Evolutionary conservation across 1,139 yeast genomes (phyloP).

Genomic region (Yamadazyma oceani): DNA sequence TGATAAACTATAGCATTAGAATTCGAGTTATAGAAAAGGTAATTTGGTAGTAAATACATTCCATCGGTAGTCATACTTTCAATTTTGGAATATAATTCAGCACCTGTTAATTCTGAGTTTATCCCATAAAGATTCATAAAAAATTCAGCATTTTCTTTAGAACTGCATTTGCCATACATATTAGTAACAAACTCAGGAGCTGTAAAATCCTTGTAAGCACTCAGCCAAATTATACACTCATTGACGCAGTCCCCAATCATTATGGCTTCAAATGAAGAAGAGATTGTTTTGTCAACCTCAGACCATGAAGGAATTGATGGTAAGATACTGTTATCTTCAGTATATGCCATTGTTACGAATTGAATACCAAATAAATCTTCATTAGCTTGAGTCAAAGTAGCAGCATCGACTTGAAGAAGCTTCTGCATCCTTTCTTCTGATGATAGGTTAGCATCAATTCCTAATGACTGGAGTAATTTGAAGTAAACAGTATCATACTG

Average conservation of each 20-base stretch:
- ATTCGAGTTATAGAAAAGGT: slow-evolving; percentile 8
- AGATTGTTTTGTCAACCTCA: slow-evolving; percentile 8
- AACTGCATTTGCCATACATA: slow-evolving; percentile 2
- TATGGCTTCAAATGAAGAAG: slow-evolving; percentile 3
- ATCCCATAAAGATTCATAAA: slow-evolving; percentile 7
- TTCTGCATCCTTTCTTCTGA: slow-evolving; percentile 12
- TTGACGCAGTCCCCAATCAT: slow-evolving; percentile 15
- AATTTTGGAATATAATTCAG: slow-evolving; percentile 4
- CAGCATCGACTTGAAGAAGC: slow-evolving; percentile 10
- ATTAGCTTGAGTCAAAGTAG: slow-evolving; percentile 8
- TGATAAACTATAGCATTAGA: slow-evolving; percentile 7
- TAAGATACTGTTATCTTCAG: slow-evolving; percentile 10
- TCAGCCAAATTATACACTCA: slow-evolving; percentile 16
- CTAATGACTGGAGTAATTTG: slow-evolving; percentile 11
- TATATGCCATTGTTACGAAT: slow-evolving; percentile 16
- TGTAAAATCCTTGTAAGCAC: slow-evolving; percentile 9
- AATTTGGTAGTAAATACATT: slow-evolving; percentile 10
- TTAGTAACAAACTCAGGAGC: slow-evolving; percentile 5
- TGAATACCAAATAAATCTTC: slow-evolving; percentile 11
- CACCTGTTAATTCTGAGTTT: slow-evolving; percentile 1
- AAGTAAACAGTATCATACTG: slow-evolving; percentile 15
- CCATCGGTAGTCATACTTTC: slow-evolving; percentile 10
- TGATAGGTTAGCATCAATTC: slow-evolving; percentile 9
- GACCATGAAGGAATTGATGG: slow-evolving; percentile 11
- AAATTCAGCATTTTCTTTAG: slow-evolving; percentile 5